Base-by-base conservation (phyloP, 2,329 filamentous ascomycete genomes). In the Cladophialophora bantiana region DNA sequence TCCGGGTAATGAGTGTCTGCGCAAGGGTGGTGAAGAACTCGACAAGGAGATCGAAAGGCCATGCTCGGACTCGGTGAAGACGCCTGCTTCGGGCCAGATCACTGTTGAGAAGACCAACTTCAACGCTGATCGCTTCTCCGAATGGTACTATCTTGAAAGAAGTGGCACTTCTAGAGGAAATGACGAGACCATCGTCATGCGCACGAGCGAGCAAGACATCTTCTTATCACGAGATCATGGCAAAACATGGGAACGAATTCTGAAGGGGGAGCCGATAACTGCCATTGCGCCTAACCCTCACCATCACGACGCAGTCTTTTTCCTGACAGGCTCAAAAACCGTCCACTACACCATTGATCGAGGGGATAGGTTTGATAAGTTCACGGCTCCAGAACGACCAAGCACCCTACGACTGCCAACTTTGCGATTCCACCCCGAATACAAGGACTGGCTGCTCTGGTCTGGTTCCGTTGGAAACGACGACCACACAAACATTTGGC, bases 381-480 rank as follows among this genome's bases (percentile, higher is more conserved):
- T 97, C 78, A 79, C 91, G 66, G 88, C 90, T 2, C 91, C 90
- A 0, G 83, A 86, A 50, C 85, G 85, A 70, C 83, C 85, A n/a
- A 85, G 84, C 78, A 78, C 71, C 71, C 70, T 77, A 63, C 77
- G 72, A 71, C 71, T 77, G 45, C 84, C 87, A 18, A 84, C 93
- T 50, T 78, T 92, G 72, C 83, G 84, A 40, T 99, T 99, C 81
- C 95, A 99, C 74, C 91, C 93, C 0, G 88, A 90, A 72, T 87
- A 90, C 74, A 90, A 90, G 76, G 91, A 97, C 74, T 97, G 93
- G 93, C 83, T 98, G 52, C 91, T 99, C 68, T 98, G 94, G 93
- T 88, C 90, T 57, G 94, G 94, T 45, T 81, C 81, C 9, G 86
- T 88, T 52, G 83, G 82, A 10, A 80, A 78, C 15, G 79, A 86